A percentile compares a stretch with the other conserved stretches of the same genome.
Conservation (phyloP, 192 early-diverging fungal species). For the Pilobolus umbonatus region DNA sequence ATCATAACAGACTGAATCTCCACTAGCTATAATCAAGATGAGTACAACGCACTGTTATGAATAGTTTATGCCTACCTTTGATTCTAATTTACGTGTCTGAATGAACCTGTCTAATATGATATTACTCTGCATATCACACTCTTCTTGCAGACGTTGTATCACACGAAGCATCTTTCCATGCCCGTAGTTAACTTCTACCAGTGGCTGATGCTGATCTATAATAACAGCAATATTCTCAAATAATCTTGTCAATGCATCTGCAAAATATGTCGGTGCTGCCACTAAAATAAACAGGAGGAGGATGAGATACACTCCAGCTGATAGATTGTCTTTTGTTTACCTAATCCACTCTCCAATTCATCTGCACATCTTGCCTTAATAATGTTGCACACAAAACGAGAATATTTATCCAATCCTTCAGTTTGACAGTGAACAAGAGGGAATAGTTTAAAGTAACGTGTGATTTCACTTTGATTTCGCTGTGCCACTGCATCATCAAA, state of each 20-base stretch:
- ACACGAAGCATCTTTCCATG: constrained; percentile 82
- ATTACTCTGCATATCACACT: constrained; percentile 73
- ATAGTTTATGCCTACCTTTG: constrained; percentile 13
- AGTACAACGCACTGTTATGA: background rate
- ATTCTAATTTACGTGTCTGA: constrained; percentile 58
- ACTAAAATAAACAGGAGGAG: constrained; percentile 15
- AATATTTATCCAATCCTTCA: constrained; percentile 87
- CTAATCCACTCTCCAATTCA: constrained; percentile 38
- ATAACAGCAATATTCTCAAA: constrained; percentile 87
- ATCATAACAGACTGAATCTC: constrained; percentile 52
- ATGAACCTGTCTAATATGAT: constrained; percentile 77
- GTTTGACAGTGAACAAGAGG: constrained; percentile 77
- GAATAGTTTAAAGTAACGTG: constrained; percentile 87
- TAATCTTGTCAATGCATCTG: constrained; percentile 72
- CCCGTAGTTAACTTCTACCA: constrained; percentile 84
- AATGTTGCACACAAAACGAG: constrained; percentile 76
- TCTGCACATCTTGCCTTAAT: constrained; percentile 74
- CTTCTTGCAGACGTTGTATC: constrained; percentile 84
- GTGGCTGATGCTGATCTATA: constrained; percentile 83
- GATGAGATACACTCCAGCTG: background rate
- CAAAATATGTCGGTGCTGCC: constrained; percentile 58
- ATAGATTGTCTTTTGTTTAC: constrained; percentile 1
- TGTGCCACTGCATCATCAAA: constrained; percentile 77
- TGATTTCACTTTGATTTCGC: constrained; percentile 70
- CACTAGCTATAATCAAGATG: constrained; percentile 33